phyloP scores from a whole-genome alignment of 805 yeast genomes.

The Pichia kluyveri region DNA sequence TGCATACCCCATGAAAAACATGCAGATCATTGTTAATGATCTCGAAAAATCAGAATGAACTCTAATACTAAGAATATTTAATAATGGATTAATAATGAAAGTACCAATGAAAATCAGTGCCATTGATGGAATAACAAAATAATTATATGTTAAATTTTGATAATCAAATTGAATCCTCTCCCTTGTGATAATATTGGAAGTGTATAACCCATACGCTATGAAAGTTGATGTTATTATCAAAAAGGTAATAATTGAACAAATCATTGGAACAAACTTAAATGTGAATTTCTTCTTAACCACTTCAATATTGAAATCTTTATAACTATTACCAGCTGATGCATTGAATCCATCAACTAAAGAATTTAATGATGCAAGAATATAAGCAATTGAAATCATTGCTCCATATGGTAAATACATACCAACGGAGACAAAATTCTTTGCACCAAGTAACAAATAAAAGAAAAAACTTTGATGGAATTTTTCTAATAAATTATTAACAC shows the following conservation, averaged over 20 bases:
- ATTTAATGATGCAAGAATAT: conserved; percentile 59
- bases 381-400: conserved; percentile 57
- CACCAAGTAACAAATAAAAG: conserved; percentile 76
- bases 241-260: conserved; percentile 24
- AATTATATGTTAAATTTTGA: conserved; percentile 4
- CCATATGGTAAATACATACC: conserved; percentile 91
- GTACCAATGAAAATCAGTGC: conserved; percentile 5
- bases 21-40: conserved; percentile 20
- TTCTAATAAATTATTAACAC: conserved; percentile 85
- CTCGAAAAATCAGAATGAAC: conserved; percentile 17
- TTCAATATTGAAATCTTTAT: background rate
- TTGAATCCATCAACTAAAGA: conserved; percentile 39
- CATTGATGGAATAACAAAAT: conserved; percentile 13
- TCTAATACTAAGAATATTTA: background rate
- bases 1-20: conserved; percentile 57
- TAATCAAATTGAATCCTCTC: background rate
- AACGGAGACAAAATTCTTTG: conserved; percentile 77
- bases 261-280: conserved; percentile 11
- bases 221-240: conserved; percentile 17
- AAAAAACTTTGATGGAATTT: conserved; percentile 96
- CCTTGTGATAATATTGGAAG: conserved; percentile 1
- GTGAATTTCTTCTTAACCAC: background rate
- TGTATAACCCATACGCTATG: conserved; percentile 19
- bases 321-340: conserved; percentile 1
- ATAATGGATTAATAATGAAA: background rate